Conservation (phyloP, 139 green algal genomes). For the Asterochloris erici region DNA sequence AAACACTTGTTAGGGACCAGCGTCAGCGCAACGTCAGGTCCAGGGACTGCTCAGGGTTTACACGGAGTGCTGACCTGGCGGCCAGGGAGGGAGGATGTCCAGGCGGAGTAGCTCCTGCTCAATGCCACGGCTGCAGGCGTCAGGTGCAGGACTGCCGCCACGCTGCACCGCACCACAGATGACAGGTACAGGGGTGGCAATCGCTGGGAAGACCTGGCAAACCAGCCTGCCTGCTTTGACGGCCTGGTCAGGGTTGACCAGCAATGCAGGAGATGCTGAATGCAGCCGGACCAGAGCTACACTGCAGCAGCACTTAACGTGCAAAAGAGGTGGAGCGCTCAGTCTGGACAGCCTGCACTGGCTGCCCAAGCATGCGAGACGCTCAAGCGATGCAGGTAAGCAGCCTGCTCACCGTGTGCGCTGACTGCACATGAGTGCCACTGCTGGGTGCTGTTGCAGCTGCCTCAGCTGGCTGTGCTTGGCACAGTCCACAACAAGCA, state of each 20-base stretch:
- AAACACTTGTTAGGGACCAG: background rate
- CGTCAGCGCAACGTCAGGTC: background rate
- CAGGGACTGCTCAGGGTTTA: background rate
- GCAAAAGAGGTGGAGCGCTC: too few relatives aligned
- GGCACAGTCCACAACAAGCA: slow-evolving; percentile 1
- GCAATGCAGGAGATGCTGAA: background rate
- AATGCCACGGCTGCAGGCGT: slow-evolving; percentile 1
- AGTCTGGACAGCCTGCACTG: background rate
- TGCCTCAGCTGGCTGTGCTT: background rate
- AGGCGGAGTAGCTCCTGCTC: slow-evolving; percentile 2
- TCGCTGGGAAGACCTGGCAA: background rate
- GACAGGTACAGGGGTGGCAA: too few relatives aligned
- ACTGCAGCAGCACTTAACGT: background rate
- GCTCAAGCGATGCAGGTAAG: background rate
- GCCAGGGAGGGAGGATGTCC: slow-evolving; percentile 29
- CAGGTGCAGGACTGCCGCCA: slow-evolving; percentile 36
- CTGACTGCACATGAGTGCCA: background rate
- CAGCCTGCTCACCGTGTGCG: background rate
- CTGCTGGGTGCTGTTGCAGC: slow-evolving; percentile 34
- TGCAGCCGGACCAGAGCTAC: background rate
- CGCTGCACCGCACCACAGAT: background rate
- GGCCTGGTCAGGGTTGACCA: background rate
- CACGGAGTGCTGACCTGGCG: slow-evolving; percentile 22
- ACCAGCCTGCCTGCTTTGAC: background rate
- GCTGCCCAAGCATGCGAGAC: background rate